Percentiles rank a stretch among this genome's conserved stretches.
Evolutionary conservation across 345 rosid species (phyloP).

Genomic region (Euclidium syriacum): DNA sequence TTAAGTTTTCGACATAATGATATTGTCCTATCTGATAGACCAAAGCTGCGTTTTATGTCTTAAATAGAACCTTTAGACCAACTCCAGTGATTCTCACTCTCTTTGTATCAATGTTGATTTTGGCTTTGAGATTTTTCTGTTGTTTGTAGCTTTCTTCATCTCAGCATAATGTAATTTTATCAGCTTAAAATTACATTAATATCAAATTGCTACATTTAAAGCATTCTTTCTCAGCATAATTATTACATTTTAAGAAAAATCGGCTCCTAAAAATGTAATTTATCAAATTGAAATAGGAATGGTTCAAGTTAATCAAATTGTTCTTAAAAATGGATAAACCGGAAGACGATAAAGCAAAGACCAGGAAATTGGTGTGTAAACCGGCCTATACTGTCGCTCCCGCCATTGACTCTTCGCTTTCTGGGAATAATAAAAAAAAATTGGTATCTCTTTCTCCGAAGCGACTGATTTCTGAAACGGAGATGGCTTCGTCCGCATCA

Average conservation of each 20-base stretch:
- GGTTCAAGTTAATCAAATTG: not conserved
- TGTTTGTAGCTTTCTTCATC: not conserved
- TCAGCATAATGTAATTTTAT: too few species aligned
- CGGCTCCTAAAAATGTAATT: not conserved
- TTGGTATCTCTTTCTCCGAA: not conserved
- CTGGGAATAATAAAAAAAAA: not conserved
- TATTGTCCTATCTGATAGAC: not conserved
- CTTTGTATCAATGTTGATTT: slow-evolving; percentile 5
- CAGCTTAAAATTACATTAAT: too few species aligned
- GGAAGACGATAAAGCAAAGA: too few species aligned
- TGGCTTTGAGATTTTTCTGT: not conserved
- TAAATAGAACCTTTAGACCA: not conserved
- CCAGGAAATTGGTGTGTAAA: not conserved
- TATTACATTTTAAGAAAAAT: not conserved
- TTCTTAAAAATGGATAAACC: not conserved
- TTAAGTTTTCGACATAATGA: not conserved
- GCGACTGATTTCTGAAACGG: slow-evolving; percentile 1
- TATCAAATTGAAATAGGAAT: not conserved
- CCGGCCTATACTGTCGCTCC: slow-evolving; percentile 13
- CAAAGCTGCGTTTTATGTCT: not conserved
- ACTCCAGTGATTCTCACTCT: not conserved
- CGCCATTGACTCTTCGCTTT: slow-evolving; percentile 11
- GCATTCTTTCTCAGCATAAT: not conserved
- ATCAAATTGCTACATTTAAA: too few species aligned
- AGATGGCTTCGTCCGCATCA: slow-evolving; percentile 50